phyloP scores from a whole-genome alignment of 306 rosid genomes.

The Quercus gilva region DNA sequence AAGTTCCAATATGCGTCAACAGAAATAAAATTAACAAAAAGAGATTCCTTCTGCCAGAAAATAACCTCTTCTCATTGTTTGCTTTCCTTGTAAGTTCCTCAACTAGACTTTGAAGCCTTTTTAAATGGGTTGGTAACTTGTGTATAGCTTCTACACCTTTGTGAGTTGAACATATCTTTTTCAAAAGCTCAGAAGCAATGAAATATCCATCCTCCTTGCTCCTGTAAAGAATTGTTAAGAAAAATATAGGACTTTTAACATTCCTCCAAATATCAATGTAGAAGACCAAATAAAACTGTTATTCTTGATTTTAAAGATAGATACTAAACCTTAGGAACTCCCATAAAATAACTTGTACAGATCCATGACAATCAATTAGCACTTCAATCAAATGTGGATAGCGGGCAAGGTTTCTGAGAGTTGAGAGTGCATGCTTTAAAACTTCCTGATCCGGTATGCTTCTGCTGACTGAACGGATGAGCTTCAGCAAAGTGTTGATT shows the following conservation, averaged over 20 bases:
- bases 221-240: constrained; percentile 38
- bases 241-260: background rate
- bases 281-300: background rate
- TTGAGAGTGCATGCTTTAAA: constrained; percentile 69
- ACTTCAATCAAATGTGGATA: constrained; percentile 67
- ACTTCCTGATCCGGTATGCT: constrained; percentile 91
- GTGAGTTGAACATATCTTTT: constrained; percentile 54
- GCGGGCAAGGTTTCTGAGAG: constrained; percentile 81
- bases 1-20: background rate
- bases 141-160: constrained; percentile 56
- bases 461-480: constrained; percentile 72
- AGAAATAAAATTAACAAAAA: background rate
- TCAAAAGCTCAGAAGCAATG: constrained; percentile 69
- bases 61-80: constrained; percentile 62
- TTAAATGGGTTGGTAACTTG: constrained; percentile 57
- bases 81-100: constrained; percentile 65
- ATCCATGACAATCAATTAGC: constrained; percentile 45
- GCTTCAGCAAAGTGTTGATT: constrained; percentile 60
- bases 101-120: constrained; percentile 65
- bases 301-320: background rate
- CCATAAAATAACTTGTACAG: constrained; percentile 55
- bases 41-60: background rate
- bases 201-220: constrained; percentile 84
- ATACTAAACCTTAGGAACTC: constrained; percentile 60
- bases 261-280: background rate